Base-by-base conservation (phyloP, 805 yeast species). In the Suhomyces prunicola region DNA sequence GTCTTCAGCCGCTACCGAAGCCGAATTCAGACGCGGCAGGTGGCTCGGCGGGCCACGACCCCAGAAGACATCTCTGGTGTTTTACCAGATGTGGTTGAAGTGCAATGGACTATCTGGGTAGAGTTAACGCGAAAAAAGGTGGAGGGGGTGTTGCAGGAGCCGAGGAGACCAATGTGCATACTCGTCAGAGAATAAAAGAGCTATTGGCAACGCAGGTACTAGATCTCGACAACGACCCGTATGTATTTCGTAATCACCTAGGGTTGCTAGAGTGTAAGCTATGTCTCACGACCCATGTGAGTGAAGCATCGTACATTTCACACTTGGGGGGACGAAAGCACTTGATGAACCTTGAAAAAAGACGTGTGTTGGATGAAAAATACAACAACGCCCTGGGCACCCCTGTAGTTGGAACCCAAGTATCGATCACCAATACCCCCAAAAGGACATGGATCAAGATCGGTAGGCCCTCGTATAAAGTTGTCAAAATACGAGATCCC, bases 81-180 rank as follows among this genome's bases (percentile, higher is more conserved):
- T 39, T 39, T 8, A 39, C 42, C 24, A 17, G 24, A 17, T 15
- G 22, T 39, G 42, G 17, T 10, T 15, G 19, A 33, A n/a, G 33
- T 29, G 23, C 40, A 5, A 91, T 91, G 97, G 97, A 91, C 67
- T 89, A 89, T 64, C 92, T 90, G 57, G 88, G 88, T 60, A 72
- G 97, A 62, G 96, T 88, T 2, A 97, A 97, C 45, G 87, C 96
- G 6, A 91, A 91, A 70, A 85, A 89, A 66, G 97, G 97, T 8
- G 83, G 87, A 27, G 97, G 97, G 59, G 97, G 96, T 6, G 76
- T 91, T 17, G 97, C 97, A 0, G 88, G 88, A 5, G 72, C 76
- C 44, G 81, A 84, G 19, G 91, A 87, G 57, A 76, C 85, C 6
- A 88, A 88, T 61, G 81, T 84, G 4, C 86, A 86, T 45, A 76